Percentiles rank a stretch among this genome's conserved stretches.
phyloP scores from a whole-genome alignment of 371 early-diverging fungal genomes.

The Cladochytrium tenue region DNA sequence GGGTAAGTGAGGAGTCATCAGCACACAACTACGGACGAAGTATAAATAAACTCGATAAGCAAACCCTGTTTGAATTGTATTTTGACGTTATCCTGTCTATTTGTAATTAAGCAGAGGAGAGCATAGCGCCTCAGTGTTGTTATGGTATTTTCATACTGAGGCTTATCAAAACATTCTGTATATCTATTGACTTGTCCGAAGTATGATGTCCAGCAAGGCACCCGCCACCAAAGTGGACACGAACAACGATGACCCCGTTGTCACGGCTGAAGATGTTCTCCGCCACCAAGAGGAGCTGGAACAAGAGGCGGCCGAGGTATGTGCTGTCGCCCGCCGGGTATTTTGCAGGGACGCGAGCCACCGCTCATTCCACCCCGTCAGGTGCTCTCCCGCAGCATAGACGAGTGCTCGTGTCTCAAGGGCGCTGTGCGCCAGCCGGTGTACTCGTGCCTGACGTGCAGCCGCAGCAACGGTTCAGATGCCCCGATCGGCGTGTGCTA shows the following conservation, averaged over 20 bases:
- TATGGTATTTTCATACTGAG: too few relatives aligned
- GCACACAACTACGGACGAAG: too few relatives aligned
- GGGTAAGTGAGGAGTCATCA: too few relatives aligned
- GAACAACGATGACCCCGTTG: not conserved
- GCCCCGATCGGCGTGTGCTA: slow-evolving; percentile 33
- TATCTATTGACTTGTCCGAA: too few relatives aligned
- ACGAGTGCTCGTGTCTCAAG: slow-evolving; percentile 70
- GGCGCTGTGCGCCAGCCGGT: slow-evolving; percentile 80
- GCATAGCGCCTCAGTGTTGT: too few relatives aligned
- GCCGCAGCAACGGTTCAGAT: slow-evolving; percentile 12
- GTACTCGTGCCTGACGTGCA: slow-evolving; percentile 85
- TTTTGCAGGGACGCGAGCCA: not conserved
- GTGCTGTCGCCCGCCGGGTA: not conserved
- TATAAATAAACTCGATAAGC: too few relatives aligned
- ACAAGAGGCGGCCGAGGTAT: slow-evolving; percentile 45
- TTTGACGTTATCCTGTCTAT: too few relatives aligned
- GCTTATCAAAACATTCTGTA: too few relatives aligned
- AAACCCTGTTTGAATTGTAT: too few relatives aligned
- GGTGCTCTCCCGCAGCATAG: slow-evolving; percentile 60
- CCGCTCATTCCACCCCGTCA: not conserved
- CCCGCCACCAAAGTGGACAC: too few relatives aligned
- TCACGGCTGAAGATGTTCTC: slow-evolving; percentile 62
- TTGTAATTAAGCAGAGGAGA: too few relatives aligned
- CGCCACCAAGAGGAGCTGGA: slow-evolving; percentile 54
- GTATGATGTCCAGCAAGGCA: too few relatives aligned